phyloP scores from a whole-genome alignment of 192 early-diverging fungal genomes.

The Diversispora epigaea region DNA sequence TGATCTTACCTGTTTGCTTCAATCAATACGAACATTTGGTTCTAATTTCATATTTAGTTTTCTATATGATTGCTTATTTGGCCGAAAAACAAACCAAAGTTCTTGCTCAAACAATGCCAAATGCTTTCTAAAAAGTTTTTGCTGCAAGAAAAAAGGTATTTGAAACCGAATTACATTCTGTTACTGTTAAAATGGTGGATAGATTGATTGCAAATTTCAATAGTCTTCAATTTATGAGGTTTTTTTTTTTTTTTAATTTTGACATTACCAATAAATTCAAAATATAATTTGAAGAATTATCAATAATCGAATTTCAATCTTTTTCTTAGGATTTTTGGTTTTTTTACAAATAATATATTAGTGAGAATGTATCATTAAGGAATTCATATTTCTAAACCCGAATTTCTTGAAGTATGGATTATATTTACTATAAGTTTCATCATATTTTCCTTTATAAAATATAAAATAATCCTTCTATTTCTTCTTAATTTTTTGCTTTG shows the following conservation, averaged over 20 bases:
- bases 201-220: constrained; percentile 66
- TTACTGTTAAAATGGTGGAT: constrained; percentile 55
- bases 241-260: constrained; percentile 26
- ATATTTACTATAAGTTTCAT: neutral
- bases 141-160: constrained; percentile 40
- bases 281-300: neutral
- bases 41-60: constrained; percentile 5
- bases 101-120: constrained; percentile 37
- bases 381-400: constrained; percentile 76
- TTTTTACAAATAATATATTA: constrained; percentile 70
- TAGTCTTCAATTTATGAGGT: constrained; percentile 62
- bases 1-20: neutral
- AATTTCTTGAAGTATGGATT: constrained; percentile 64
- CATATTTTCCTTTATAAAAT: neutral
- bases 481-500: constrained; percentile 48
- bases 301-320: neutral
- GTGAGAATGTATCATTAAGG: constrained; percentile 84
- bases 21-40: neutral
- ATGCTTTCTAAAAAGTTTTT: constrained; percentile 39
- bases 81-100: constrained; percentile 44
- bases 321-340: constrained; percentile 61
- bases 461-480: neutral
- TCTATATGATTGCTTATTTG: constrained; percentile 37
- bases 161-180: constrained; percentile 49
- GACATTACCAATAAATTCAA: neutral